Conservation (phyloP, 352 stramenopile genomes). For the Phytopythium boreale region DNA sequence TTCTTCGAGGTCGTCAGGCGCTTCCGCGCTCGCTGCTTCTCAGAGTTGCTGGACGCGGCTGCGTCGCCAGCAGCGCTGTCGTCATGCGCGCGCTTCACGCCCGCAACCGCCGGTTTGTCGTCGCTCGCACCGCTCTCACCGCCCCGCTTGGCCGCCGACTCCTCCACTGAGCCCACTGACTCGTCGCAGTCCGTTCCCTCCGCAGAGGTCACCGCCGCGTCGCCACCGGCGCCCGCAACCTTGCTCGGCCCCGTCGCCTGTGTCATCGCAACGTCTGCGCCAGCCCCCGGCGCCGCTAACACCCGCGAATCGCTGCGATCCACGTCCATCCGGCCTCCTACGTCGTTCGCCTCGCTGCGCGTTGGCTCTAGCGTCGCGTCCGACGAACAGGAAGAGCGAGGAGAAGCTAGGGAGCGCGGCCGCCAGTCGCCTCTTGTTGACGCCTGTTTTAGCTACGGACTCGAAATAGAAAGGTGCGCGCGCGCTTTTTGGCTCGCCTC, state of each 20-base stretch:
- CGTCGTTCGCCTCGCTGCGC: background rate
- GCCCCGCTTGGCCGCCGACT: background rate
- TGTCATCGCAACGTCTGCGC: background rate
- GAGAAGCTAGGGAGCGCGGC: background rate
- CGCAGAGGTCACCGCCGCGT: conserved; percentile 1
- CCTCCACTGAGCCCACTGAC: conserved; percentile 3
- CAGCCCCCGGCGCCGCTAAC: background rate
- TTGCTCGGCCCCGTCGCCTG: background rate
- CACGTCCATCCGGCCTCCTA: background rate
- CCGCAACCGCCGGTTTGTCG: background rate
- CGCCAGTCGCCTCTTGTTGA: background rate
- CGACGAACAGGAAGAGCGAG: background rate
- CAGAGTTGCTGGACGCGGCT: too few relatives aligned
- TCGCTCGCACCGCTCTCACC: background rate
- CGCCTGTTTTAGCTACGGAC: background rate
- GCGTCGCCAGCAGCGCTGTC: background rate
- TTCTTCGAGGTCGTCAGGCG: background rate
- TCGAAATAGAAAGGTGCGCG: background rate
- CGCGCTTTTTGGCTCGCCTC: conserved; percentile 1
- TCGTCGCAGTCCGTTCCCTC: conserved; percentile 11
- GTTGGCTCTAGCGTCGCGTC: background rate
- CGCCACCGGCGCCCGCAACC: background rate
- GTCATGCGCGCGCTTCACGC: conserved; percentile 1
- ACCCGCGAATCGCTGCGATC: background rate
- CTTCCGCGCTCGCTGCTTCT: background rate